Evolutionary conservation across 768 basidiomycete species (phyloP), one percentile per base, ranked within the genome.

Genomic region (Boletales sp.): DNA sequence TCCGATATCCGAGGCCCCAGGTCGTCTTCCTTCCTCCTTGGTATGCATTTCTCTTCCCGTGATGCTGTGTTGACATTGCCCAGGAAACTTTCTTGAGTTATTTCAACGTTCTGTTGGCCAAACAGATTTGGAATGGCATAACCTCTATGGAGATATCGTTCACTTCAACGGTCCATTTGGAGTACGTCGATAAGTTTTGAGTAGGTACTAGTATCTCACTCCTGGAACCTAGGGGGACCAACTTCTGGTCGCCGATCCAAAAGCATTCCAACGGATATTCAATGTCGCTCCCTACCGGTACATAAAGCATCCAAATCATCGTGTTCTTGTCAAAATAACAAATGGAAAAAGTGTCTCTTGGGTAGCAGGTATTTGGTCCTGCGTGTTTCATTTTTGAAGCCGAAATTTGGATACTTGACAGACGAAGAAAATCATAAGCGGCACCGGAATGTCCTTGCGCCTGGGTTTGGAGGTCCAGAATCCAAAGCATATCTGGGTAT

Each of bases 391-490:
- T 21, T 21, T 21, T 21, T 21, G 21, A 21, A 21, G 2, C 21
- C 21, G 21, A 21, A 21, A 21, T 4, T 2, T 36, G 25, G 47
- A 10, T 13, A 5, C 36, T 41, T 44, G 44, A 9, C 34, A 67
- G 66, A 72, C 2, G 65, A 72, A 13, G 73, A 66, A 21, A 21
- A 4, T 33, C 81, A 82, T 51, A 78, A 69, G 59, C 71, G 81
- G 42, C 79, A 82, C 47, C 64, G 77, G 49, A 80, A 72, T 21
- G 70, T 79, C n/a, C 74, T 81, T 70, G 66, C 77, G 39, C 80
- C 79, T 5, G 80, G 76, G 3, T 82, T 82, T 49, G 79, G 80
- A 44, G 71, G 62, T 8, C 73, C 75, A 1, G 78, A 81, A 54
- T 72, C 74, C 25, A 80, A 73, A 48, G 70, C 79, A 1, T 79